Evolutionary conservation across 805 yeast genomes (phyloP).

Genomic region (Myxozyma neglecta): DNA sequence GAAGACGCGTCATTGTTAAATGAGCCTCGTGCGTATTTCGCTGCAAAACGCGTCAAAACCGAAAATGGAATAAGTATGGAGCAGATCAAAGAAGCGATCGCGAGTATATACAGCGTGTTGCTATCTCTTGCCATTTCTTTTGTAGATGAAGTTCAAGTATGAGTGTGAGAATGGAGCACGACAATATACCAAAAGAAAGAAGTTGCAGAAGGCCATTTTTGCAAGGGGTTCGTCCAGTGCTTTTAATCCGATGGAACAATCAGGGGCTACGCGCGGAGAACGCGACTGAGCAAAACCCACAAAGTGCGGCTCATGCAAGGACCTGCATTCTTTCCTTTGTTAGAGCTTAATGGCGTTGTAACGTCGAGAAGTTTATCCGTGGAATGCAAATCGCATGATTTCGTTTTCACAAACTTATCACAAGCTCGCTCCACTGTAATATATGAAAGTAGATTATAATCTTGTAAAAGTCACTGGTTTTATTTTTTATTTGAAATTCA

Average conservation of each 20-base stretch:
- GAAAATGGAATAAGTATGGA: constrained; percentile 5
- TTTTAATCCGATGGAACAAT: too few relatives aligned
- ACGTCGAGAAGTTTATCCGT: too few relatives aligned
- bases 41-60: constrained; percentile 8
- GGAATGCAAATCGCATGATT: too few relatives aligned
- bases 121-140: not conserved
- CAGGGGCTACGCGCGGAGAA: not conserved
- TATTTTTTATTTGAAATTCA: too few relatives aligned
- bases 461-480: too few relatives aligned
- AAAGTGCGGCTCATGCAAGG: constrained; percentile 3
- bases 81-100: constrained; percentile 9
- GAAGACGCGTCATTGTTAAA: not conserved
- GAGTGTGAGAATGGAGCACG: not conserved
- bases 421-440: too few relatives aligned
- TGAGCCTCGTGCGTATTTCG: constrained; percentile 1
- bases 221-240: not conserved
- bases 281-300: not conserved
- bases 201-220: not conserved
- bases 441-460: too few relatives aligned
- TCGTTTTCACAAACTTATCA: too few relatives aligned
- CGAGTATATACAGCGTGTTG: constrained; percentile 9
- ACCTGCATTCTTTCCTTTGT: not conserved
- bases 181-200: not conserved
- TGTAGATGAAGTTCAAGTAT: not conserved
- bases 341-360: not conserved